Evolutionary conservation across 345 rosid species (phyloP).

Genomic region (Capsella bursapastoris): DNA sequence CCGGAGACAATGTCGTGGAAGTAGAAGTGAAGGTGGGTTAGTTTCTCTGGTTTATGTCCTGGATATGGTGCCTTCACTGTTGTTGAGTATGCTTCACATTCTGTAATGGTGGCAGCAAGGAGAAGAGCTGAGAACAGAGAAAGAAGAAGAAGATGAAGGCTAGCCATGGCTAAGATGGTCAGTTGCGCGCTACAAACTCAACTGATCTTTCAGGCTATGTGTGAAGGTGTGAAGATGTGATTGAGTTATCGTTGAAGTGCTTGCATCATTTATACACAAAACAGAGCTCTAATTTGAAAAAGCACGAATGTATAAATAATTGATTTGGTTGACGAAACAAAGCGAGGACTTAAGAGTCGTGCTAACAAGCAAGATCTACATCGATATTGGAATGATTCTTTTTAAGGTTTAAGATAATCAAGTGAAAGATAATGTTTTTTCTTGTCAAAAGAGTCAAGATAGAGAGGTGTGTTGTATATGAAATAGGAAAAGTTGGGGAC

Average conservation of each 20-base stretch:
- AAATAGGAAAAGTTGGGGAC: background rate
- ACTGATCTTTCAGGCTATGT: background rate
- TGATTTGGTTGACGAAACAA: background rate
- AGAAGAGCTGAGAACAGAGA: conserved; percentile 15
- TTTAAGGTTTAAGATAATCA: no score
- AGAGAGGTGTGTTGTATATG: background rate
- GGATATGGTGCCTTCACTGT: background rate
- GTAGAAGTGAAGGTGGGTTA: conserved; percentile 28
- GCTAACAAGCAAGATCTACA: conserved; percentile 12
- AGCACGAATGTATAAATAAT: background rate
- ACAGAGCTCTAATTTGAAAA: background rate
- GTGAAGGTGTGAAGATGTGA: conserved; percentile 19
- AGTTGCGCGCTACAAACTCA: background rate
- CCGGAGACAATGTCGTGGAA: conserved; percentile 23
- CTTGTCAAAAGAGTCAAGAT: background rate
- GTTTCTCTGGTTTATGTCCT: conserved; percentile 9
- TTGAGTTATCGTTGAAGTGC: background rate
- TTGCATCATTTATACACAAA: conserved; percentile 27
- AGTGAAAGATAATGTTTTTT: no score
- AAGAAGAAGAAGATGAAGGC: conserved; percentile 25
- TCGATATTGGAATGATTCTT: background rate
- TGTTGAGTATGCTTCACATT: background rate
- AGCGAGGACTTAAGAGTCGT: background rate
- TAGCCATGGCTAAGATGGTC: conserved; percentile 18
- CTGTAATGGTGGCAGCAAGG: background rate